A percentile compares a stretch with the other conserved stretches of the same genome.
These are phyloP conservation scores for Anisodus tanguticus DNA, from an alignment of 257 asterid genomes.

Conservation along the genomic window DNA sequence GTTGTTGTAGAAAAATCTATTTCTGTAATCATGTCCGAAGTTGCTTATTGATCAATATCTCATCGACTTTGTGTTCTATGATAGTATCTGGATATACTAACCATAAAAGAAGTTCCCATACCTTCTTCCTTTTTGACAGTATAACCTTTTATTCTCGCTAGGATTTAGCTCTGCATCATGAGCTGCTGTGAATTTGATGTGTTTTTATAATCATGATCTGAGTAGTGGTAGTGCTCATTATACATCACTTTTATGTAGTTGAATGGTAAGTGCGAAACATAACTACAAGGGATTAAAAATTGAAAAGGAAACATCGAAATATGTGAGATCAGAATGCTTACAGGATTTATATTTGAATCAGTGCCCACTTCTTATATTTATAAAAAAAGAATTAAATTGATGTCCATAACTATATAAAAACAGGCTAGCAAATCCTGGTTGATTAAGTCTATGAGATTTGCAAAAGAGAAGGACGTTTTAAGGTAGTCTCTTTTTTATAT, in stretches of 20 bases:
- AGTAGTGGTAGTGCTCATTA: conserved; percentile 20
- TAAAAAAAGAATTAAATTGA: neutral
- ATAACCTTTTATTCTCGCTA: neutral
- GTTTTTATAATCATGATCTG: neutral
- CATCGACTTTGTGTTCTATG: neutral
- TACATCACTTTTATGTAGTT: neutral
- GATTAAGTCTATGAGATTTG: neutral
- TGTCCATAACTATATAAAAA: conserved; percentile 3
- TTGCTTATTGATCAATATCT: neutral
- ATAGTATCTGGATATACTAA: neutral
- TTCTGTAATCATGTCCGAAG: neutral
- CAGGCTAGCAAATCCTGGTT: neutral
- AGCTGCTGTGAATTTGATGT: neutral
- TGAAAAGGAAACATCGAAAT: neutral
- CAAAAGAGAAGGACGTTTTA: neutral
- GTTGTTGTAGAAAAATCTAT: neutral
- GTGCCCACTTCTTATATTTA: conserved; percentile 6
- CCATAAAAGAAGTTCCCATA: neutral
- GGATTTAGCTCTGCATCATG: conserved; percentile 5
- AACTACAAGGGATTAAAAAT: neutral
- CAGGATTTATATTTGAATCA: conserved; percentile 1
- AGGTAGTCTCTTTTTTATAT: conserved; percentile 1
- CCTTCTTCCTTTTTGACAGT: neutral
- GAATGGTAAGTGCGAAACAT: neutral
- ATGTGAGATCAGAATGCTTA: neutral